Evolutionary conservation across 768 basidiomycete species (phyloP).

Genomic region (Phylloporus scabripes): DNA sequence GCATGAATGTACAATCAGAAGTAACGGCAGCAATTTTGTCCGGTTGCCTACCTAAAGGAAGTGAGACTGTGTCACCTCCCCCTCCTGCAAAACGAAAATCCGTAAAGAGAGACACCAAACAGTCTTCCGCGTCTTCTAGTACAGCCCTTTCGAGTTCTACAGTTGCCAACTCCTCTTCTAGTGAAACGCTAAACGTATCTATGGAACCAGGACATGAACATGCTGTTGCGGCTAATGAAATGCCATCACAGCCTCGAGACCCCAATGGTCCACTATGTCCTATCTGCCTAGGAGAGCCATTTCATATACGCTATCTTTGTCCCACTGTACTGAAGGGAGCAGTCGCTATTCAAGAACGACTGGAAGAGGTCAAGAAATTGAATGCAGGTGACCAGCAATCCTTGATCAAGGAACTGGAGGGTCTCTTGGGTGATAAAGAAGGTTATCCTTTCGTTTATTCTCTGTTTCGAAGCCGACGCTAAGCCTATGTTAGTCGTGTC

Average conservation of each 20-base stretch:
- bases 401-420: slow-evolving; percentile 41
- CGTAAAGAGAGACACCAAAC: slow-evolving; percentile 8
- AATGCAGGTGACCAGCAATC: slow-evolving; percentile 16
- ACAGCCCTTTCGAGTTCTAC: not conserved
- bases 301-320: slow-evolving; percentile 47
- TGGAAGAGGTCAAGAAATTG: slow-evolving; percentile 37
- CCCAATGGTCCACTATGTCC: slow-evolving; percentile 31
- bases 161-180: not conserved
- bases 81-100: slow-evolving; percentile 8
- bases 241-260: not conserved
- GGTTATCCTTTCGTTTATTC: slow-evolving; percentile 11
- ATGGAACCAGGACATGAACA: not conserved
- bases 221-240: not conserved
- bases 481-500: slow-evolving; percentile 4
- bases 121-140: slow-evolving; percentile 1
- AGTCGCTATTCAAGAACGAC: slow-evolving; percentile 39
- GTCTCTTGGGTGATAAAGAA: slow-evolving; percentile 28
- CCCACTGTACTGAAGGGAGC: slow-evolving; percentile 42
- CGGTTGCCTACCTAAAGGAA: slow-evolving; percentile 2
- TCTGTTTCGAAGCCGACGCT: slow-evolving; percentile 7
- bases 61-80: slow-evolving; percentile 1
- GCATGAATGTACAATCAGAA: slow-evolving; percentile 12
- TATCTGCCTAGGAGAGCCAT: slow-evolving; percentile 40
- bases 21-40: slow-evolving; percentile 18
- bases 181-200: not conserved